These are phyloP conservation scores for Alternaria dauci DNA, from an alignment of 2,329 filamentous ascomycete species.

Conservation along the genomic window DNA sequence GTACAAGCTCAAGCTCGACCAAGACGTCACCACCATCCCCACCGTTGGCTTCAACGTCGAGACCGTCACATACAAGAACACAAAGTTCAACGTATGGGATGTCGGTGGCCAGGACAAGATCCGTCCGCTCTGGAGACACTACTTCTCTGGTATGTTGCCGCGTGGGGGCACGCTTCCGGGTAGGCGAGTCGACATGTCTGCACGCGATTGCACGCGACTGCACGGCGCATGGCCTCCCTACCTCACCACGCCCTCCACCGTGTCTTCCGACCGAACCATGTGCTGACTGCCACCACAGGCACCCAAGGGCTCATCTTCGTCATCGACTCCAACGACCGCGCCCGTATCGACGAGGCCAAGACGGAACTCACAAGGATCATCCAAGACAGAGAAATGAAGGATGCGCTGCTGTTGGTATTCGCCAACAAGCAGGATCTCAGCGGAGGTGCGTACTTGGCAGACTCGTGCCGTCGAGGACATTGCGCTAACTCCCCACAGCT, in stretches of 20 bases:
- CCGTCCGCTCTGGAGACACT: slow-evolving; percentile 98
- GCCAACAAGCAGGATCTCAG: slow-evolving; percentile 99
- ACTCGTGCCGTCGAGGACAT: background rate
- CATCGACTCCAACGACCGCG: slow-evolving; percentile 97
- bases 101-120: slow-evolving; percentile 99
- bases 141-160: slow-evolving; percentile 79
- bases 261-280: slow-evolving; percentile 7
- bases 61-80: slow-evolving; percentile 99
- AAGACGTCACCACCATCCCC: slow-evolving; percentile 98
- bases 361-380: slow-evolving; percentile 98
- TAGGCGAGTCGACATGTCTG: slow-evolving; percentile 40
- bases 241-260: background rate
- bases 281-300: slow-evolving; percentile 53
- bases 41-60: slow-evolving; percentile 99
- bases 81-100: slow-evolving; percentile 99
- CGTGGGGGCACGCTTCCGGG: slow-evolving; percentile 34
- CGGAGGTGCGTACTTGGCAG: slow-evolving; percentile 66
- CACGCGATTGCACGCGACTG: slow-evolving; percentile 19
- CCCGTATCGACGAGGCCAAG: slow-evolving; percentile 95
- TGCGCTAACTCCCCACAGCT: slow-evolving; percentile 44
- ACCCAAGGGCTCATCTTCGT: slow-evolving; percentile 99
- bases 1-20: slow-evolving; percentile 99
- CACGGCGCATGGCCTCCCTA: slow-evolving; percentile 22
- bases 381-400: slow-evolving; percentile 98
- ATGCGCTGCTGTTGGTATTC: slow-evolving; percentile 95